Evolutionary conservation across 352 stramenopile genomes (phyloP), one percentile per base, ranked within the genome.

Genomic region (Globisporangium splendens): DNA sequence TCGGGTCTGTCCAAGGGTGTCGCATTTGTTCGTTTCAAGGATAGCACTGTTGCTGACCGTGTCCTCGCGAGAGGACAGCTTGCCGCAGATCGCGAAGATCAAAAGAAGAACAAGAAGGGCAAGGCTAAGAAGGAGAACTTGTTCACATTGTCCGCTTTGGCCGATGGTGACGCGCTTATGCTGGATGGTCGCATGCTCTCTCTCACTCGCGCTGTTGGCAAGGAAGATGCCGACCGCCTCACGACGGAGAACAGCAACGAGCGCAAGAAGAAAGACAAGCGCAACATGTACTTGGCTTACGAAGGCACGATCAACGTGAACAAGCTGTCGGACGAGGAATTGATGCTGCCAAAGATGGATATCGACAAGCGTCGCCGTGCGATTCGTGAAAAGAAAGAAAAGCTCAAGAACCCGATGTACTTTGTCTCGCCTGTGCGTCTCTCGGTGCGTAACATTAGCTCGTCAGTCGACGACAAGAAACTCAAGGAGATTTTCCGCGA

Each of bases 371-470:
- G 96, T 39, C 86, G 93, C 44, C 75, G 82, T 24, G 94, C 94
- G 2, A 89, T 97, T 61, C 77, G 88, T 41, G 95, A 99, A 59
- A 98, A 98, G 77, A 98, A 96, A 69, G 86, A 93, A 38, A 99
- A 99, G 74, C 80, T 99, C 28, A 94, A 97, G 65, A 98, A 97
- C 61, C 96, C 96, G 8, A 79, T 98, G 44, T 98, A 98, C 68
- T 98, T 98, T 62, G 95, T 99, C 54, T 98, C 96, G 65, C 95
- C 96, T 2, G 69, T 87, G 62, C 88, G 96, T 57, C 76, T 99
- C 7, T 97, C 88, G 54, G 87, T 99, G 59, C 83, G 96, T 43
- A 99, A 99, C 71, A 59, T 99, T 48, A 90, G 69, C 18, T 68
- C 66, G 1, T 61, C 60, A 8, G 73, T 98, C 13, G 93, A 97